Percentiles rank a stretch among this genome's conserved stretches.
Evolutionary conservation across 2,329 filamentous ascomycete genomes (phyloP).

Genomic region (Fusarium sp.): DNA sequence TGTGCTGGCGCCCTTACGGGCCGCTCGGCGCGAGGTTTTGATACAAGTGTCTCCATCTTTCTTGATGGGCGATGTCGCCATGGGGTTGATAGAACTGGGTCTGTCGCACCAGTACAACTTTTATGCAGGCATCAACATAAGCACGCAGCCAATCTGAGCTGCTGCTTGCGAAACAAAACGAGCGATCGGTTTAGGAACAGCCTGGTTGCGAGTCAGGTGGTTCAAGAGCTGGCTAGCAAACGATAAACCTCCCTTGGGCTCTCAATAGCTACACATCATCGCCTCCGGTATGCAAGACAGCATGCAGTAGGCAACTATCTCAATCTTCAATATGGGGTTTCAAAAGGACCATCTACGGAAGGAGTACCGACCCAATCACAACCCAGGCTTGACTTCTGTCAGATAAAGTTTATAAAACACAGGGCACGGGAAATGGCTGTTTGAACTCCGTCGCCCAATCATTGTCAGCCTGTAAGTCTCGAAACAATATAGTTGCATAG

Average conservation of each 20-base stretch:
- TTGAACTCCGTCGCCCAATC: neutral
- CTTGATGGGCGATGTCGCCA: conserved; percentile 37
- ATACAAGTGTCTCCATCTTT: conserved; percentile 36
- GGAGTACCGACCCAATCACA: neutral
- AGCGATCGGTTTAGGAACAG: conserved; percentile 3
- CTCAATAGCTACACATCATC: neutral
- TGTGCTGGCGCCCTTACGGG: conserved; percentile 30
- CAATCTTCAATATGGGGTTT: neutral
- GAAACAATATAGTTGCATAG: neutral
- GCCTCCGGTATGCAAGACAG: neutral
- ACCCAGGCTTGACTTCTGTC: neutral
- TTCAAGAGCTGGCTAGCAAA: neutral
- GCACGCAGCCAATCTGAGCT: conserved; percentile 6
- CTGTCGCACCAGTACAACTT: conserved; percentile 21
- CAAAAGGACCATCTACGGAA: neutral
- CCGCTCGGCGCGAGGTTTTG: conserved; percentile 36
- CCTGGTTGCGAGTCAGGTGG: neutral
- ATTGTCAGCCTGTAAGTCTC: neutral
- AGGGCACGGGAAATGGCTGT: neutral
- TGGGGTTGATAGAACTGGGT: conserved; percentile 19
- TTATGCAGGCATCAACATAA: conserved; percentile 25
- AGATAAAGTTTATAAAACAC: conserved; percentile 2
- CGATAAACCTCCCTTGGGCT: neutral
- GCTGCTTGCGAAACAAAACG: neutral
- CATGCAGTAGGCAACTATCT: neutral